phyloP scores from a whole-genome alignment of 352 stramenopile genomes.

The Pythium sukuiense region DNA sequence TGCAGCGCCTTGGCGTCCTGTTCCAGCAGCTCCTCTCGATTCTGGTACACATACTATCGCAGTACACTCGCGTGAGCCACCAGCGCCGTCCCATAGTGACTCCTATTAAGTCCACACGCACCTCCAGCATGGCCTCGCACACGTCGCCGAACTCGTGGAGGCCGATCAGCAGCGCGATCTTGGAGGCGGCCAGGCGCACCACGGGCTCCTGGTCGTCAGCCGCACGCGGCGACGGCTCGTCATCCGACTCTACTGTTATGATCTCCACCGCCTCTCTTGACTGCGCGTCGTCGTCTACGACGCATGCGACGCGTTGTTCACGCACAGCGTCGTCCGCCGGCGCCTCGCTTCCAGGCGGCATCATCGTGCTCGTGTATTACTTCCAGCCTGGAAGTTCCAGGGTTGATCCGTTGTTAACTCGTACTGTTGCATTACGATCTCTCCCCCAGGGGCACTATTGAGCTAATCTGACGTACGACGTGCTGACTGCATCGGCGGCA shows the following conservation, averaged over 20 bases:
- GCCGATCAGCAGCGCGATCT: constrained; percentile 63
- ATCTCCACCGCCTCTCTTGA: background rate
- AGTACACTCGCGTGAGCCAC: background rate
- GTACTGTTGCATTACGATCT: background rate
- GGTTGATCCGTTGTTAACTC: background rate
- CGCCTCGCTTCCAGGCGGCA: background rate
- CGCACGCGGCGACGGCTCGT: background rate
- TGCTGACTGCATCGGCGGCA: background rate
- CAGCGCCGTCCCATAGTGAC: background rate
- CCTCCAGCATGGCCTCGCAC: constrained; percentile 47
- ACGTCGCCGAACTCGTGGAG: constrained; percentile 74
- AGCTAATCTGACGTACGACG: background rate
- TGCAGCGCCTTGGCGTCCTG: constrained; percentile 44
- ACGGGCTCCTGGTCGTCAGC: constrained; percentile 8
- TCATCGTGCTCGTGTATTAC: background rate
- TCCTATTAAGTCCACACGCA: constrained; percentile 4
- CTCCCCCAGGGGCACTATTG: background rate
- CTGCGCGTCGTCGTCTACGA: background rate
- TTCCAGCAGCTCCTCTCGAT: constrained; percentile 51
- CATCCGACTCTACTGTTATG: background rate
- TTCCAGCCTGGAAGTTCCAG: background rate
- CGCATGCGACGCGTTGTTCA: background rate
- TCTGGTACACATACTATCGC: constrained; percentile 59
- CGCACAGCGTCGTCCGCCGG: background rate
- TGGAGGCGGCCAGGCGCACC: constrained; percentile 69